Evolutionary conservation across 2,329 filamentous ascomycete genomes (phyloP).

Genomic region (Fusarium sp.): DNA sequence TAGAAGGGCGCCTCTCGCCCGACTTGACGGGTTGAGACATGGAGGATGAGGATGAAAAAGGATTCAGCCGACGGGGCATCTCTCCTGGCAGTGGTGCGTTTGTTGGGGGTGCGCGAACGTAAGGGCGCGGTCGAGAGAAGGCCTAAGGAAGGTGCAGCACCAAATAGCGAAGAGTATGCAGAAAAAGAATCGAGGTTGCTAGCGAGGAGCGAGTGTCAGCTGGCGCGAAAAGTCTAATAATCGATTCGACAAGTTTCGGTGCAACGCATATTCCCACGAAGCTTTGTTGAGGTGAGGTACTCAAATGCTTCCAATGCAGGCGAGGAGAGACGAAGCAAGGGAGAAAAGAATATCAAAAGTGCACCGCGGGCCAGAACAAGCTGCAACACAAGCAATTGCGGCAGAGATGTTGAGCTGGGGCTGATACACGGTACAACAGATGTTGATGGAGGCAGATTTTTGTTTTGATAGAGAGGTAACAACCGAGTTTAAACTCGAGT

Average conservation of each 20-base stretch:
- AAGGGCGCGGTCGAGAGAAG: constrained; percentile 19
- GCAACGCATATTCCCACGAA: constrained; percentile 37
- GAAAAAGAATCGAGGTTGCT: constrained; percentile 12
- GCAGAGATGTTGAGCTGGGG: constrained; percentile 23
- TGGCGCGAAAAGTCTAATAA: constrained; percentile 16
- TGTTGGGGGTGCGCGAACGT: constrained; percentile 20
- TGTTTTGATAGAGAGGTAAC: constrained; percentile 32
- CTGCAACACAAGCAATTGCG: constrained; percentile 28
- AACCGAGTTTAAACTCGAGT: constrained; percentile 40
- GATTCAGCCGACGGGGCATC: constrained; percentile 72
- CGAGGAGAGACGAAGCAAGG: constrained; percentile 4
- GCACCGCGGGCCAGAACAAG: constrained; percentile 22
- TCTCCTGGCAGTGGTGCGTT: constrained; percentile 51
- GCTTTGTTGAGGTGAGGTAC: constrained; percentile 5
- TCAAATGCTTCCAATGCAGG: constrained; percentile 12
- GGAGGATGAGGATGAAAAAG: constrained; percentile 65
- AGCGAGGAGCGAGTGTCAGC: constrained; percentile 32
- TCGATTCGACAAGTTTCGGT: constrained; percentile 23
- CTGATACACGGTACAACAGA: constrained; percentile 28
- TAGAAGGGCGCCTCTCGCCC: constrained; percentile 69
- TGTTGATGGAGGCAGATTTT: constrained; percentile 38
- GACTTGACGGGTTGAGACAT: constrained; percentile 62
- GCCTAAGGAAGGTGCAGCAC: constrained; percentile 16
- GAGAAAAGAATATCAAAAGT: constrained; percentile 12
- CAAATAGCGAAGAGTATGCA: constrained; percentile 1